Percentiles rank a stretch among this genome's conserved stretches.
These are phyloP conservation scores for Chamaecyparis obtusa DNA, from an alignment of 75 land plant species.

Conservation along the genomic window DNA sequence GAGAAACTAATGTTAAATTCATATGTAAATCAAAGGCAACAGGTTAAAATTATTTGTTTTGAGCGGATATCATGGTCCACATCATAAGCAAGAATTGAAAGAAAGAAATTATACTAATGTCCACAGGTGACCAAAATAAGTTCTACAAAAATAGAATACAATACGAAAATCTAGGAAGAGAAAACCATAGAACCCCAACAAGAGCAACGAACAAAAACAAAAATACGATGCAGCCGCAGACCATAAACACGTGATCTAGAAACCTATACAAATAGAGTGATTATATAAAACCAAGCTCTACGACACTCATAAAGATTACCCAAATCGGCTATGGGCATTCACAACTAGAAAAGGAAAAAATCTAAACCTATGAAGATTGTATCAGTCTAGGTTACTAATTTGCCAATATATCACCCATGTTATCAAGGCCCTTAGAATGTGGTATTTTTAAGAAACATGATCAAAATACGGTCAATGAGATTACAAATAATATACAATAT, in stretches of 20 bases:
- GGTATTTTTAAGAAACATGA: neutral
- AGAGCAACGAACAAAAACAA: neutral
- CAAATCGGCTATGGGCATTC: neutral
- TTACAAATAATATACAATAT: neutral
- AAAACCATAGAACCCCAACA: neutral
- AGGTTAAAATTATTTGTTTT: neutral
- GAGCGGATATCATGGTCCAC: neutral
- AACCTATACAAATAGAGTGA: neutral
- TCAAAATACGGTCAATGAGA: neutral
- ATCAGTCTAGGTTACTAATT: neutral
- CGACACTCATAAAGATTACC: neutral
- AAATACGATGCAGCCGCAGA: too few species aligned
- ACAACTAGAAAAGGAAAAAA: neutral
- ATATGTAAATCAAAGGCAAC: neutral
- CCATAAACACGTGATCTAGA: neutral
- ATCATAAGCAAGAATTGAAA: conserved; percentile 2
- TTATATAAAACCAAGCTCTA: neutral
- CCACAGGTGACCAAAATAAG: neutral
- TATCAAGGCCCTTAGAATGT: neutral
- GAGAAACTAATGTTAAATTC: neutral
- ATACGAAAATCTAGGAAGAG: too few species aligned
- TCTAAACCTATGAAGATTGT: neutral
- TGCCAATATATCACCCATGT: neutral
- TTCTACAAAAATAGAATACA: neutral
- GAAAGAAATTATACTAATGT: neutral